phyloP scores from a whole-genome alignment of 176 grass and related monocot genomes.

The Raddia distichophylla region DNA sequence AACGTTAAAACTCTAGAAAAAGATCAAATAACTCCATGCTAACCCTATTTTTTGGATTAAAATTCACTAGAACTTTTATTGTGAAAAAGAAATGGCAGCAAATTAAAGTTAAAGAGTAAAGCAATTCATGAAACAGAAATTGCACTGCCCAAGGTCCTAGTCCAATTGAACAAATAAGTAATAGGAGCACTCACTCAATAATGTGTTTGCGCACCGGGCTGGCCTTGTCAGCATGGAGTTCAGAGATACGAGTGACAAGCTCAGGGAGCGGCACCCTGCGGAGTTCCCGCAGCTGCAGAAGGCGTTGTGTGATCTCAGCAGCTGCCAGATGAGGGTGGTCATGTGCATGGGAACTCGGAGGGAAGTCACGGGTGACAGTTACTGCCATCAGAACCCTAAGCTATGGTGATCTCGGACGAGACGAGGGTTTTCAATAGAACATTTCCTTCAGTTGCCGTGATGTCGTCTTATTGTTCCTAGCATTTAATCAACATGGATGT shows the following conservation, averaged over 20 bases:
- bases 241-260: conserved; percentile 60
- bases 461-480: not conserved
- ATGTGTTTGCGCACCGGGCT: conserved; percentile 81
- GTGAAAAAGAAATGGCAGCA: not conserved
- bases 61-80: not conserved
- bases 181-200: conserved; percentile 52
- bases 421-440: not conserved
- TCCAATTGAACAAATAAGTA: not conserved
- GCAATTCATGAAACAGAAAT: not conserved
- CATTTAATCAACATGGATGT: not conserved
- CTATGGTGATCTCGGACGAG: conserved; percentile 18
- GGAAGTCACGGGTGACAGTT: conserved; percentile 9
- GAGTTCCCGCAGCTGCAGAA: conserved; percentile 60
- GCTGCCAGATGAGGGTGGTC: not conserved
- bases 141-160: not conserved
- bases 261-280: conserved; percentile 55
- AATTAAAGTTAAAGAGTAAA: not conserved
- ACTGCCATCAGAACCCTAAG: conserved; percentile 45
- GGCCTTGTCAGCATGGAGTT: conserved; percentile 64
- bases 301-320: conserved; percentile 43
- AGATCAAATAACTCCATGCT: not conserved
- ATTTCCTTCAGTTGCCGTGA: not conserved
- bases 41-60: not conserved
- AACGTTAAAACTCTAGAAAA: not conserved
- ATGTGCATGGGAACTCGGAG: conserved; percentile 2